These are phyloP conservation scores for Cyberlindnera euphorbiiphila DNA, from an alignment of 805 yeast species.

Conservation along the genomic window DNA sequence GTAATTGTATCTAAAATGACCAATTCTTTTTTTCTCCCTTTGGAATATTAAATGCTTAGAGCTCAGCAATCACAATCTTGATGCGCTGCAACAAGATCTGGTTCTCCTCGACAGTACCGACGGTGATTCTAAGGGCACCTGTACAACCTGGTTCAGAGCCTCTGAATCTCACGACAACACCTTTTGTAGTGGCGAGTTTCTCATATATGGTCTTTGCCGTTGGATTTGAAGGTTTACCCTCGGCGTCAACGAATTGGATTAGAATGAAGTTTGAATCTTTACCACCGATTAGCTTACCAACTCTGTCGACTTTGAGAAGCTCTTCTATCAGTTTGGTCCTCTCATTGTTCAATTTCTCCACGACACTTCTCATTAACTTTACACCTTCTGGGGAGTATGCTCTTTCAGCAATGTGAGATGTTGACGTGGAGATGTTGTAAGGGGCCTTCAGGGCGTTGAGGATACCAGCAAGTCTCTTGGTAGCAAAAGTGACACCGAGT, in stretches of 20 bases:
- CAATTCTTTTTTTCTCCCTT: no score
- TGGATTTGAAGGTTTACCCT: slow-evolving; percentile 62
- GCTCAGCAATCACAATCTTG: slow-evolving; percentile 29
- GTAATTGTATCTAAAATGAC: no score
- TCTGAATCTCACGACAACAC: slow-evolving; percentile 86
- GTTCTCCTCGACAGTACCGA: slow-evolving; percentile 83
- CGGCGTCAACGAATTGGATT: slow-evolving; percentile 59
- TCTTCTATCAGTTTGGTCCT: slow-evolving; percentile 50
- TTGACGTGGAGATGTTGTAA: slow-evolving; percentile 81
- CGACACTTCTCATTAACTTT: slow-evolving; percentile 51
- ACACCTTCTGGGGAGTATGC: slow-evolving; percentile 64
- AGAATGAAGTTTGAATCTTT: slow-evolving; percentile 82
- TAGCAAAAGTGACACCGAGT: slow-evolving; percentile 74
- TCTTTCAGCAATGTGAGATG: slow-evolving; percentile 70
- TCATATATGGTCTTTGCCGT: slow-evolving; percentile 66
- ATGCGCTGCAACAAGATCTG: slow-evolving; percentile 49
- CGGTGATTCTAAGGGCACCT: slow-evolving; percentile 83
- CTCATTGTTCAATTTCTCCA: slow-evolving; percentile 48
- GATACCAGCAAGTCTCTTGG: slow-evolving; percentile 54
- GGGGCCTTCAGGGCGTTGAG: slow-evolving; percentile 94
- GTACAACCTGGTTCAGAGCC: slow-evolving; percentile 86
- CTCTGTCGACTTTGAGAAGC: slow-evolving; percentile 52
- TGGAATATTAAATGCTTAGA: slow-evolving; percentile 3
- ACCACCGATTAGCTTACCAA: slow-evolving; percentile 79
- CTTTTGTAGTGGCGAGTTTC: slow-evolving; percentile 63